A percentile compares a stretch with the other conserved stretches of the same genome.
These are phyloP conservation scores for Aspergillus niger DNA, from an alignment of 2,329 filamentous ascomycete species.

Conservation along the genomic window DNA sequence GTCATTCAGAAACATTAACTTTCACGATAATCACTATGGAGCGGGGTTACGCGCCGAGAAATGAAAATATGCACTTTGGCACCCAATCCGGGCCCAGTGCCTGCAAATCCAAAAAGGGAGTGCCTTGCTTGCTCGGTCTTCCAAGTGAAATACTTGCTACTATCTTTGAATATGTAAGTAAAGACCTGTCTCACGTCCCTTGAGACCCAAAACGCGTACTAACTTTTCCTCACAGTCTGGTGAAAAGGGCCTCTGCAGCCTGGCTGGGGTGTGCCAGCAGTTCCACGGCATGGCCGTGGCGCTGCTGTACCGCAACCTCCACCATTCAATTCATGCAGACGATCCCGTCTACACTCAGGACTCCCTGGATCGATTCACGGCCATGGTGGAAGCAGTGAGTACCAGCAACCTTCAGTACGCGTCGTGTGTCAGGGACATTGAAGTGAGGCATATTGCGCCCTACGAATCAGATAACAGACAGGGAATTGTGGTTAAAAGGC, in stretches of 20 bases:
- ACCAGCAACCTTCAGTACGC: background rate
- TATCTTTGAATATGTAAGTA: background rate
- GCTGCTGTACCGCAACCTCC: background rate
- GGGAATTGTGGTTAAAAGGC: background rate
- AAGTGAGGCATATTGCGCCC: background rate
- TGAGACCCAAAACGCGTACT: background rate
- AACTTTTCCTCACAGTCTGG: background rate
- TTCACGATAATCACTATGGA: background rate
- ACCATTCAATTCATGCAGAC: background rate
- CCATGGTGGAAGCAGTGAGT: background rate
- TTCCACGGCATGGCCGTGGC: background rate
- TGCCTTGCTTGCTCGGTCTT: background rate
- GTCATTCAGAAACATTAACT: no score
- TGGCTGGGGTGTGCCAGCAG: background rate
- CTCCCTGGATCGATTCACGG: background rate
- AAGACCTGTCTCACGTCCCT: background rate
- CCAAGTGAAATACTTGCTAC: background rate
- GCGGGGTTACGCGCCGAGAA: background rate
- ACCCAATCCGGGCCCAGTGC: no score
- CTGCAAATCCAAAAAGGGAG: no score
- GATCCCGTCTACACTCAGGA: background rate
- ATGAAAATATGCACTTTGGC: background rate
- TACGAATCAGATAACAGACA: background rate
- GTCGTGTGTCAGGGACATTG: background rate
- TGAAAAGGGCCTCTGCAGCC: background rate